phyloP scores from a whole-genome alignment of 192 early-diverging fungal genomes.

The Fimicolochytrium jonesii region DNA sequence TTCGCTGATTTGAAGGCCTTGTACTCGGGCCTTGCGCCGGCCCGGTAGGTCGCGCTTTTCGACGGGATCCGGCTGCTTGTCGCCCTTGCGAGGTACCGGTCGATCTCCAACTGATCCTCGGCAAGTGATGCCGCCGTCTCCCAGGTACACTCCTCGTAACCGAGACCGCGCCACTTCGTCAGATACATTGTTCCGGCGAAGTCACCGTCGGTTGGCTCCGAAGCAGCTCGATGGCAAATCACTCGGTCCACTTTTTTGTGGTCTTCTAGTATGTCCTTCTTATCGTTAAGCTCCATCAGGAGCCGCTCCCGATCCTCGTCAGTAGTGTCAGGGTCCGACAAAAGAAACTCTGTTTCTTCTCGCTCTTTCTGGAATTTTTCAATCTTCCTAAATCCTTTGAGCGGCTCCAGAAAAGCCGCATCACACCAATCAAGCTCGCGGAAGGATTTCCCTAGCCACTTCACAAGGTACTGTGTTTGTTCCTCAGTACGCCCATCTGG shows the following conservation, averaged over 20 bases:
- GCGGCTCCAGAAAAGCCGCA: slow-evolving; percentile 55
- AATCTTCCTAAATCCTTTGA: slow-evolving; percentile 85
- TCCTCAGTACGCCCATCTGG: neutral
- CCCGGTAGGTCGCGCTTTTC: slow-evolving; percentile 47
- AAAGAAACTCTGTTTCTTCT: slow-evolving; percentile 54
- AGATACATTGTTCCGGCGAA: slow-evolving; percentile 74
- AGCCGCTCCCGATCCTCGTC: slow-evolving; percentile 87
- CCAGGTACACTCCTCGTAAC: slow-evolving; percentile 90
- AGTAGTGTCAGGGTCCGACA: slow-evolving; percentile 64
- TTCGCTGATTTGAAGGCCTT: slow-evolving; percentile 69
- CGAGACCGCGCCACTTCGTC: slow-evolving; percentile 85
- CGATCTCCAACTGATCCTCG: slow-evolving; percentile 79
- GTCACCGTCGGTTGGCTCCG: slow-evolving; percentile 23
- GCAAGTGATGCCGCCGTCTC: slow-evolving; percentile 64
- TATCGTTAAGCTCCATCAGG: slow-evolving; percentile 78
- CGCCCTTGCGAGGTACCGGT: slow-evolving; percentile 76
- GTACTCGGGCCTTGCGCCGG: slow-evolving; percentile 67
- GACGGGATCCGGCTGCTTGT: slow-evolving; percentile 71
- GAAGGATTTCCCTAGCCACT: slow-evolving; percentile 91
- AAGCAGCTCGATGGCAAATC: slow-evolving; percentile 60
- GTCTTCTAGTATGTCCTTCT: slow-evolving; percentile 74
- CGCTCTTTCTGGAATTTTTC: slow-evolving; percentile 76
- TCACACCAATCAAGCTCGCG: slow-evolving; percentile 89
- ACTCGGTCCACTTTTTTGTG: slow-evolving; percentile 87
- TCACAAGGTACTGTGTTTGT: slow-evolving; percentile 76